Base-by-base conservation (phyloP, 257 asterid genomes). In the Solanum rostratum region DNA sequence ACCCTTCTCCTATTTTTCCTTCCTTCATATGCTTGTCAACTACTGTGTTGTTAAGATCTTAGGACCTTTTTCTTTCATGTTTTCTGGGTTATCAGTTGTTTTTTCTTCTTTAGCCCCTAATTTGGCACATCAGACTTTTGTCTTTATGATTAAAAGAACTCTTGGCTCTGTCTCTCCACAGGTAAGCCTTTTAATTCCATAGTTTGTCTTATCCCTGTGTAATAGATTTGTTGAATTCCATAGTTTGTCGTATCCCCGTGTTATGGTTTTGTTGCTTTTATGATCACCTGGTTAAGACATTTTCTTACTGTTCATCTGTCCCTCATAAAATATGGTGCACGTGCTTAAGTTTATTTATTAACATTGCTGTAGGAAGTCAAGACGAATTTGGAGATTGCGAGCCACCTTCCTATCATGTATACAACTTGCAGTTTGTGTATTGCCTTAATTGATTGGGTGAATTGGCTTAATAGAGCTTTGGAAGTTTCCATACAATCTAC, bases 381-480 rank as follows among this genome's bases (percentile, higher is more conserved):
- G 88, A 88, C 86, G 88, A 89, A 87, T 89, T 84, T 94, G 89
- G 92, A 91, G 84, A 86, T 91, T 71, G 93, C 94, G 18, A 83
- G 85, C 70, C 87, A 68, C 85, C 90, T 92, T 82, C 95, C 97
- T 54, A 85, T 60, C 82, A 73, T 84, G 33, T 90, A 86, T 86
- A 88, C 89, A 84, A 90, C 96, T 60, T 85, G 88, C 91, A 82
- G 89, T 86, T 80, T 93, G 84, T 90, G 89, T 83, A 70, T 80
- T 82, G 88, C 87, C 41, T 78, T 96, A 88, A 50, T 89, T 84
- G 94, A 90, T 84, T 93, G 96, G 87, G 79, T 92, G 79, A 86
- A 80, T 80, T 93, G 98, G 97, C 95, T 96, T 82, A 86, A 85
- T 88, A 89, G 91, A 70, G 92, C 97, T 86, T 85, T 95, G 88